These are phyloP conservation scores for Berberis vulgaris DNA, from an alignment of 164 flowering plant species.

Conservation along the genomic window DNA sequence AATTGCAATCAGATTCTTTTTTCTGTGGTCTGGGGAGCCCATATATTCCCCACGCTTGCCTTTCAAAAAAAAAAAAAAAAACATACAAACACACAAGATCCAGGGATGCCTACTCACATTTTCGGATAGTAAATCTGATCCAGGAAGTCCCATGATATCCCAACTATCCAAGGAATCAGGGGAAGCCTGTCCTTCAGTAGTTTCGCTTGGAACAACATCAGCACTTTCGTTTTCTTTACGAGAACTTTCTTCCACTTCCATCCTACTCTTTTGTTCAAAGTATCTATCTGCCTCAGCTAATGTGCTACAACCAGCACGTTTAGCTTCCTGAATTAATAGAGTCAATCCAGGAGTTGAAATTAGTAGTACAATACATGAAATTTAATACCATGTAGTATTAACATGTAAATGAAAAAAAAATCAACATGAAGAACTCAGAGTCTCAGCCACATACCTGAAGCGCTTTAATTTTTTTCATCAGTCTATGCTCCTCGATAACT, in stretches of 20 bases:
- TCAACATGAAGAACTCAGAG: no score
- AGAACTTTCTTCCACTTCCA: constrained; percentile 36
- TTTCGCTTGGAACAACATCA: constrained; percentile 34
- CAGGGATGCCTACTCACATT: no score
- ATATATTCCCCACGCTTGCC: no score
- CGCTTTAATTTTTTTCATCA: constrained; percentile 62
- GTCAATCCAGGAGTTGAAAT: neutral
- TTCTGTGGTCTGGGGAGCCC: no score
- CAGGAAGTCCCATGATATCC: constrained; percentile 59
- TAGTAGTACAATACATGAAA: no score
- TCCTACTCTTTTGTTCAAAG: neutral
- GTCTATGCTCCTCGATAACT: constrained; percentile 61
- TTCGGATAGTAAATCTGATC: no score
- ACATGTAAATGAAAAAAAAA: no score
- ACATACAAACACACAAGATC: no score
- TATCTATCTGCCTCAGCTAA: neutral
- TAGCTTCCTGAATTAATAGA: neutral
- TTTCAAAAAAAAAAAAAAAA: no score
- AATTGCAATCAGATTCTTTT: no score
- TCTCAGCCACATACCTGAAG: constrained; percentile 50
- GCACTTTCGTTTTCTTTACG: constrained; percentile 36
- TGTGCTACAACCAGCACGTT: no score
- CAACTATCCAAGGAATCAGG: constrained; percentile 34
- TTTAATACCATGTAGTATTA: no score
- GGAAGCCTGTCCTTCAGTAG: neutral